Evolutionary conservation across 2,329 filamentous ascomycete genomes (phyloP).

Genomic region (Ophiostoma sp.): DNA sequence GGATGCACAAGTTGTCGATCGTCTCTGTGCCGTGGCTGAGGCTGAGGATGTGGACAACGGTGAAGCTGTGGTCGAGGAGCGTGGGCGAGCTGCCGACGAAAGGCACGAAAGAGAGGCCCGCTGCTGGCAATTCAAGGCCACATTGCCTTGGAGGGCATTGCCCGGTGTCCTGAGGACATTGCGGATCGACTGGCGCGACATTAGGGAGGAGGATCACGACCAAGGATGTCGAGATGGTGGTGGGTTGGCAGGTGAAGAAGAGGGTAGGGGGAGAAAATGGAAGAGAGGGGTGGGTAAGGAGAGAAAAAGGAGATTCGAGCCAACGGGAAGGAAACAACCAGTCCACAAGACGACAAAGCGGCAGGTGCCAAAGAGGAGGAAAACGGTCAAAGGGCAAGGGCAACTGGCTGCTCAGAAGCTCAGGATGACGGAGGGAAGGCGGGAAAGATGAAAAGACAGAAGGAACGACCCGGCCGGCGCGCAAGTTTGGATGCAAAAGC

Average conservation of each 20-base stretch:
- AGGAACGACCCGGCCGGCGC: slow-evolving; percentile 11
- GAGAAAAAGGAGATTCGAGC: slow-evolving; percentile 1
- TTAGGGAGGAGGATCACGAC: slow-evolving; percentile 11
- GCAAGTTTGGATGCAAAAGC: slow-evolving; percentile 12
- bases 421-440: background rate
- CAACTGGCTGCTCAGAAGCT: background rate
- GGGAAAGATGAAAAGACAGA: background rate
- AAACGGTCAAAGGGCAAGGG: background rate
- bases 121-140: background rate
- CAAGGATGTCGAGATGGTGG: background rate
- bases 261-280: background rate
- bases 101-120: slow-evolving; percentile 11
- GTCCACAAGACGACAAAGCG: background rate
- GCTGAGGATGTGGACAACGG: slow-evolving; percentile 9
- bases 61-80: background rate
- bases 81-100: background rate
- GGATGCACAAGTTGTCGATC: slow-evolving; percentile 18
- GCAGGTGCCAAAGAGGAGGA: background rate
- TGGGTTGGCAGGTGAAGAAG: background rate
- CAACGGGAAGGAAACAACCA: slow-evolving; percentile 2
- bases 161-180: slow-evolving; percentile 25
- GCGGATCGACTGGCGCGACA: slow-evolving; percentile 30
- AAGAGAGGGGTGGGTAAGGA: background rate
- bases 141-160: slow-evolving; percentile 16
- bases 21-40: slow-evolving; percentile 15